Evolutionary conservation across 352 stramenopile genomes (phyloP).

Genomic region (Lagenidium sp.): DNA sequence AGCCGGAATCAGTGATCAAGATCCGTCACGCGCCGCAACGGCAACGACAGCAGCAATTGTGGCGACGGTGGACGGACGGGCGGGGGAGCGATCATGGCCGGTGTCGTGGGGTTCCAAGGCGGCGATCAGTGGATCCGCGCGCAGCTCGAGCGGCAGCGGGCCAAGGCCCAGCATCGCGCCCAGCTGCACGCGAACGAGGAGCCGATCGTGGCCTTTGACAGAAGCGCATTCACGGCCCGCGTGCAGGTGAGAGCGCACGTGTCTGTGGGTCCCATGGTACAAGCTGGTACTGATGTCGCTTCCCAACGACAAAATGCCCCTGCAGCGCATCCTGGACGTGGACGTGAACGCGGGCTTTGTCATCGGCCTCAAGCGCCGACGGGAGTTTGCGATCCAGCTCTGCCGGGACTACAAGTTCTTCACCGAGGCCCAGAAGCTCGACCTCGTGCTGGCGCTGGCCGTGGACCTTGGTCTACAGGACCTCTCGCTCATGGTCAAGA

Average conservation of each 20-base stretch:
- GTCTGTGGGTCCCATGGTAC: too few species aligned
- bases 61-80: too few species aligned
- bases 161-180: conserved; percentile 26
- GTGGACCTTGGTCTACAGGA: conserved; percentile 75
- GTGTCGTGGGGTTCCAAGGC: conserved; percentile 28
- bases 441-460: conserved; percentile 69
- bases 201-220: conserved; percentile 45
- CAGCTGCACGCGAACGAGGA: conserved; percentile 18
- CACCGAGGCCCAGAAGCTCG: conserved; percentile 64
- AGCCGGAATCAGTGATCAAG: too few species aligned
- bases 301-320: too few species aligned
- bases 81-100: too few species aligned
- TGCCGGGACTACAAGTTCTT: conserved; percentile 73
- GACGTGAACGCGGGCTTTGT: conserved; percentile 78
- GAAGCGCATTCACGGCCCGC: conserved; percentile 38
- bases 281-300: too few species aligned
- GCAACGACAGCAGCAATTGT: too few species aligned
- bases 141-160: conserved; percentile 24
- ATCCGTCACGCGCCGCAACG: too few species aligned
- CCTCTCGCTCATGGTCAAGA: conserved; percentile 74
- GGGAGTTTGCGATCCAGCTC: conserved; percentile 67
- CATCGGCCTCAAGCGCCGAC: conserved; percentile 66
- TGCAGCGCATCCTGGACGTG: conserved; percentile 42
- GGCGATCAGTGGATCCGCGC: conserved; percentile 43
- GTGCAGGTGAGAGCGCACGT: conserved; percentile 40